Percentiles rank a stretch among this genome's conserved stretches.
Evolutionary conservation across 768 basidiomycete genomes (phyloP).

Genomic region (Trametes sanguinea): DNA sequence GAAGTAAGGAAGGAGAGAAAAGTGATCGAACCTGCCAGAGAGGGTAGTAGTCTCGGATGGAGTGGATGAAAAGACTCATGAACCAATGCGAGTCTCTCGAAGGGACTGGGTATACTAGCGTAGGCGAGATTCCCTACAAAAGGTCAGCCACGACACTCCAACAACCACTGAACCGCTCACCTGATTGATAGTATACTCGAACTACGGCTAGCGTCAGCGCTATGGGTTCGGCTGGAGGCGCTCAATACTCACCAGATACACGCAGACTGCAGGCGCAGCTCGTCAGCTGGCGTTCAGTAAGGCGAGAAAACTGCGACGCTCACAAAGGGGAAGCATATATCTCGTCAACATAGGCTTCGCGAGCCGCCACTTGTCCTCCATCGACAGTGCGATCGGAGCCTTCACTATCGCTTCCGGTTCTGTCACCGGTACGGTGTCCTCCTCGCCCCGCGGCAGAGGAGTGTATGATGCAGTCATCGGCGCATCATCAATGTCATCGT

Average conservation of each 20-base stretch:
- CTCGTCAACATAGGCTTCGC: conserved; percentile 75
- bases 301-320: conserved; percentile 35
- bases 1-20: no score
- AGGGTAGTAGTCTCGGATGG: conserved; percentile 90
- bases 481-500: conserved; percentile 33
- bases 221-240: not conserved
- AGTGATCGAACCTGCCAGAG: conserved; percentile 75
- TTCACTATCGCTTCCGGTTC: conserved; percentile 9
- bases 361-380: conserved; percentile 76
- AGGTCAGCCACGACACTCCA: not conserved
- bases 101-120: conserved; percentile 86
- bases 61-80: conserved; percentile 77
- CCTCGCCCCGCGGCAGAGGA: conserved; percentile 9
- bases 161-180: conserved; percentile 33
- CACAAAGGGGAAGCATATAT: conserved; percentile 94
- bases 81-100: conserved; percentile 56
- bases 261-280: conserved; percentile 44
- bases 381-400: conserved; percentile 49
- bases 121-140: conserved; percentile 81
- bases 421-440: not conserved
- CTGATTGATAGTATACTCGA: conserved; percentile 93
- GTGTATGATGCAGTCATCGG: conserved; percentile 8
- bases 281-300: not conserved
- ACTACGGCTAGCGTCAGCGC: conserved; percentile 45
- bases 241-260: conserved; percentile 54